Base-by-base conservation (phyloP, 1,139 yeast species). In the Blastobotrys malaysiensis region DNA sequence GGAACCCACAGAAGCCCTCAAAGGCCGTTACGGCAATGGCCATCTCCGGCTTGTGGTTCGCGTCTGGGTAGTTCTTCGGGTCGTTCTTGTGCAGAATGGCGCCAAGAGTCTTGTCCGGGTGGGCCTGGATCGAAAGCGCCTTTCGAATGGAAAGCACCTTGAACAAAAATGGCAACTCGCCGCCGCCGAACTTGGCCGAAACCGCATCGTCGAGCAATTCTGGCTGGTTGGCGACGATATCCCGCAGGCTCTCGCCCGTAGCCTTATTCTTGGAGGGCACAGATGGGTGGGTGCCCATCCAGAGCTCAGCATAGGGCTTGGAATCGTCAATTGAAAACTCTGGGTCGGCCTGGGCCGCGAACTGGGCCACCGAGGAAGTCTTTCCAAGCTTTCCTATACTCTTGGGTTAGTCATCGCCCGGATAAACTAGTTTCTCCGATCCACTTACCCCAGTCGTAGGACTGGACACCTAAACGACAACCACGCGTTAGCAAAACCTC, bases 211-310 rank as follows among this genome's bases (percentile, higher is more conserved):
- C 88, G 57, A 80, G 77, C 50, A 75, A 70, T 46, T 74, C 72
- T n/a, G 96, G 95, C 61, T 84, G 69, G 5, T 73, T 67, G 27
- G 76, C 73, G 50, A 91, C 81, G 50, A 88, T 70, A 16, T 86
- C 88, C 59, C 91, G 79, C 66, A 93, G 78, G 22, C 77, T 68
- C 60, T 78, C 73, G 44, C 82, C 82, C 43, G 76, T 71, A 26
- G 76, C 79, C 18, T 79, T 78, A 47, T 81, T 79, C 52, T 74
- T 74, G n/a, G 96, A 86, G 18, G 98, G 97, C 13, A 88, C 90
- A 50, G 87, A 86, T 52, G 96, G 95, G 68, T 93, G 99, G 26
- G 98, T 90, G 26, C 99, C 99, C 99, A 93, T 93, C 99, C 99
- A 93, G 63, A 93, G 78, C 68, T 74, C 74, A 5, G 74, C 74